A percentile compares a stretch with the other conserved stretches of the same genome.
Evolutionary conservation across 23 red algal genomes (phyloP).

Genomic region (Porphyridium purpureum): DNA sequence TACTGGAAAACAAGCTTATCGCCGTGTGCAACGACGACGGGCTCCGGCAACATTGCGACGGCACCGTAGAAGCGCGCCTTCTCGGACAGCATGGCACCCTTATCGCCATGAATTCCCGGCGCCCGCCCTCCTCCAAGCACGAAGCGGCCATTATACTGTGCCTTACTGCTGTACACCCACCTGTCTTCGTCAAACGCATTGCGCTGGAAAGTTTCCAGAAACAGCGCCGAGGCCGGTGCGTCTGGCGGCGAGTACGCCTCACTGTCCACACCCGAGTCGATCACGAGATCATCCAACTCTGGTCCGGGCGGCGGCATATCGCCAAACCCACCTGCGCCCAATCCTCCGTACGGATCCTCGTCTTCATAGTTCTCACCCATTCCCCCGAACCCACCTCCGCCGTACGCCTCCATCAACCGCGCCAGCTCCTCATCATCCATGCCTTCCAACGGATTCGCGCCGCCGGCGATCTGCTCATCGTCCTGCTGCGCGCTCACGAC

Average conservation of each 20-base stretch:
- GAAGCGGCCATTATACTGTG: slow-evolving; percentile 34
- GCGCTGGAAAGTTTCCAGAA: slow-evolving; percentile 77
- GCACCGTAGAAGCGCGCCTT: slow-evolving; percentile 66
- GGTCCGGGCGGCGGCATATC: too few relatives aligned
- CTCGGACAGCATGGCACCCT: slow-evolving; percentile 52
- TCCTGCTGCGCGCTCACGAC: too few relatives aligned
- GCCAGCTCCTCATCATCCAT: too few relatives aligned
- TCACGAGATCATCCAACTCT: too few relatives aligned
- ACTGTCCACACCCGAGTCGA: too few relatives aligned
- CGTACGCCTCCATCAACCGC: too few relatives aligned
- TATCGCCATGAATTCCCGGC: slow-evolving; percentile 62
- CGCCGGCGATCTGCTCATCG: too few relatives aligned
- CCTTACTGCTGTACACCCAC: slow-evolving; percentile 28
- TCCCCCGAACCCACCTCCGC: too few relatives aligned
- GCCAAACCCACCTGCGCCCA: too few relatives aligned
- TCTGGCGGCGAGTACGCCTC: slow-evolving; percentile 23
- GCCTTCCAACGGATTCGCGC: too few relatives aligned
- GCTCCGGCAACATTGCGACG: slow-evolving; percentile 15
- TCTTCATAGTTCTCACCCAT: too few relatives aligned
- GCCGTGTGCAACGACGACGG: slow-evolving; percentile 12
- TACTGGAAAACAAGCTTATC: slow-evolving; percentile 73
- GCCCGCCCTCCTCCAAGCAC: slow-evolving; percentile 59
- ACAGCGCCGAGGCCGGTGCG: slow-evolving; percentile 18
- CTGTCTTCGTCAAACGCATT: slow-evolving; percentile 11
- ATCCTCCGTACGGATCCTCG: too few relatives aligned